Evolutionary conservation across 345 rosid species (phyloP), one percentile per base, ranked within the genome.

Genomic region (Iberis pinnata): DNA sequence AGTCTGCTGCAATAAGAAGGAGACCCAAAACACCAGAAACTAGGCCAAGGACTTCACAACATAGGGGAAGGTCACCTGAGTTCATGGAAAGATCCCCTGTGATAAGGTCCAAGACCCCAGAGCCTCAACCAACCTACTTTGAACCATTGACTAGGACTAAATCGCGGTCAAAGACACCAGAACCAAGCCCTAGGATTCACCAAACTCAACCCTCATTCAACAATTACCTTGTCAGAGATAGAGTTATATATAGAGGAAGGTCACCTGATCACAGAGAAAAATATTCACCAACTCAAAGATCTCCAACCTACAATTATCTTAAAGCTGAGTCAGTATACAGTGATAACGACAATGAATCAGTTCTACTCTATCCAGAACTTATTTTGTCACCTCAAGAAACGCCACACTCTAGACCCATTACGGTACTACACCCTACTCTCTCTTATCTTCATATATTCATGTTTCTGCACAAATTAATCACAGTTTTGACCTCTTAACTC

Each of bases 1-100:
- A 47, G 37, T 64, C 69, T 40, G 41, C 43, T 31, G 69, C 62
- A 12, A 38, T 2, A 9, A 44, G 29, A 16, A 40, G 62, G 31
- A 64, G 69, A 42, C 62, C 69, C 12, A 56, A 64, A 64, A 64
- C 64, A 36, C 58, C 64, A 42, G 64, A 65, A 43, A 51, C 53
- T 35, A 65, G 64, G 53, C 35, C 26, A 6, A 58, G 33, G 42
- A 26, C 59, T 43, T 18, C 42, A 19, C 33, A 58, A 14, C 18
- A 58, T 5, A 58, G 64, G 12, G 69, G 69, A 9, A 65, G 70
- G 15, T 49, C 70, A 33, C 32, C 53, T 24, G 70, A 65, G 46
- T 43, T 49, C 58, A 65, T 11, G 31, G 64, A 17, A 42, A 57
- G 52, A 57, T 42, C 38, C 26, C 13, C 64, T 1, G 70, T 24